Evolutionary conservation across 2,329 filamentous ascomycete genomes (phyloP), one percentile per base, ranked within the genome.

Genomic region (Xylariaceae sp.): DNA sequence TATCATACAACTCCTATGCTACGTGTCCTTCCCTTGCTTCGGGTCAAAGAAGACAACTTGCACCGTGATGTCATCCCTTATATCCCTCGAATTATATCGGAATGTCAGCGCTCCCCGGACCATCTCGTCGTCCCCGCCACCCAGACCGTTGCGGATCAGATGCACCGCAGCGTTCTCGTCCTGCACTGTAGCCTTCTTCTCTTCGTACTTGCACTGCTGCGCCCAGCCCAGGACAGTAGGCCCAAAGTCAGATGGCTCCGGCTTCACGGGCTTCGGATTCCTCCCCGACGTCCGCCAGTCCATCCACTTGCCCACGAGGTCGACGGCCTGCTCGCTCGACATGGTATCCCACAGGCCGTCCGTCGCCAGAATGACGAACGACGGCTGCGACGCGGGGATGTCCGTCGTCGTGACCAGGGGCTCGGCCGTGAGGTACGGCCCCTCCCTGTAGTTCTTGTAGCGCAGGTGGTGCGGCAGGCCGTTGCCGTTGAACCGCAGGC

Each of bases 131-230:
- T 90, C 78, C 44, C 79, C 83, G 4, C 88, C 88, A 30, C 88
- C 88, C 12, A 93, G 75, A 1, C 86, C 86, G 56, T 93, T 94
- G 48, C 87, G 79, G 32, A 89, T 78, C 30, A 93, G 72, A 63
- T 91, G 88, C 1, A 88, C 89, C 0, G 87, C 87, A 4, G 79
- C 87, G 54, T 89, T 93, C 60, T 84, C 83, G 57, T 93, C 87
- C 59, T 88, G 81, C 3, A 89, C 79, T 1, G 86, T 80, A 46
- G 89, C 88, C 37, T 84, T 76, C 49, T 78, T 74, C 42, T 79
- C 74, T 33, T 58, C 54, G 39, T 56, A 59, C 33, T 44, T 39
- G 47, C 55, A 59, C 37, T 47, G 47, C 42, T 49, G 43, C 46
- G 47, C 47, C 32, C 50, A 48, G 9, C 59, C 57, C 4, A 58